A percentile compares a stretch with the other conserved stretches of the same genome.
These are phyloP conservation scores for Limnanthes douglasii DNA, from an alignment of 345 rosid genomes.

Conservation along the genomic window DNA sequence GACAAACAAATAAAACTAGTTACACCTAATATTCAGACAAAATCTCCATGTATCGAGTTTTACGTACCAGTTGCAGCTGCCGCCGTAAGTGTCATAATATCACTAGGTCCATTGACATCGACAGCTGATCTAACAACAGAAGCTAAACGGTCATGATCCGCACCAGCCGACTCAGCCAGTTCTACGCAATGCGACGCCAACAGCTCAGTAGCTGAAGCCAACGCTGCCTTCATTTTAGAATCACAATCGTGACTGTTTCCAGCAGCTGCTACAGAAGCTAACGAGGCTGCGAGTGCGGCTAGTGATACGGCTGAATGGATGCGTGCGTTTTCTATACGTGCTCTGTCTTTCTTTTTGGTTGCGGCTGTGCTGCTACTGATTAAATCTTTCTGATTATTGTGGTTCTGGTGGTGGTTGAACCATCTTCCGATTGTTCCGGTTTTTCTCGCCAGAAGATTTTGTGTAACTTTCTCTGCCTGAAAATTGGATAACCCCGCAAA, in stretches of 20 bases:
- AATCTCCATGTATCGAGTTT: background rate
- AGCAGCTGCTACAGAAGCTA: slow-evolving; percentile 17
- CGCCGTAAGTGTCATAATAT: slow-evolving; percentile 83
- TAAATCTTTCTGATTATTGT: no score
- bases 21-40: slow-evolving; percentile 1
- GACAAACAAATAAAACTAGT: background rate
- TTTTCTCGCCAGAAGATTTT: slow-evolving; percentile 9
- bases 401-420: slow-evolving; percentile 18
- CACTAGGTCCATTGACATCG: slow-evolving; percentile 66
- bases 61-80: slow-evolving; percentile 86
- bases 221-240: slow-evolving; percentile 58
- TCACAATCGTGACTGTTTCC: slow-evolving; percentile 10
- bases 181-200: slow-evolving; percentile 88
- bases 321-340: slow-evolving; percentile 14
- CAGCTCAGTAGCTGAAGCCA: slow-evolving; percentile 82
- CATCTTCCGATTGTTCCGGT: slow-evolving; percentile 13
- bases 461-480: slow-evolving; percentile 9
- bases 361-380: slow-evolving; percentile 7
- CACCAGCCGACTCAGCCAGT: slow-evolving; percentile 66
- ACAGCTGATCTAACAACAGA: slow-evolving; percentile 67
- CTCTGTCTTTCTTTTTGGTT: slow-evolving; percentile 13
- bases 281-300: slow-evolving; percentile 16
- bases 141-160: slow-evolving; percentile 55
- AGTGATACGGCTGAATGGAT: slow-evolving; percentile 13
- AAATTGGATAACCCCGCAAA: no score